Evolutionary conservation across 1,284 basidiomycete genomes (phyloP).

Genomic region (Ustilago hordei): DNA sequence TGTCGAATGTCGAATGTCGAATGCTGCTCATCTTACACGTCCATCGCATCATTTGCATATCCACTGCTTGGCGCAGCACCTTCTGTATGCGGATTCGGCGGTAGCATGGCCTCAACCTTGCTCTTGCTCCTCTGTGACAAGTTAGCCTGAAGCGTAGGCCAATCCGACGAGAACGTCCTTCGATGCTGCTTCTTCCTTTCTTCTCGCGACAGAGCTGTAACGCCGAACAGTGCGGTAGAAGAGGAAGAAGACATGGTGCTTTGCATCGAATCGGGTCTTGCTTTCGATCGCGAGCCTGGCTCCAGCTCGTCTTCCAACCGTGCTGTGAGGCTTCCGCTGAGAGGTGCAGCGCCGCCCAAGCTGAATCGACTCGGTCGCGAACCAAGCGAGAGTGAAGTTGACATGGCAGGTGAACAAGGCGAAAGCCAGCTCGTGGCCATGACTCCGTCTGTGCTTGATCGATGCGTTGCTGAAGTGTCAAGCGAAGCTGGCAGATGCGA

Average conservation of each 20-base stretch:
- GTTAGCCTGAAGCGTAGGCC: slow-evolving; percentile 45
- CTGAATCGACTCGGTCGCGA: slow-evolving; percentile 29
- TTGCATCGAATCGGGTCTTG: slow-evolving; percentile 46
- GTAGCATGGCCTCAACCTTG: slow-evolving; percentile 16
- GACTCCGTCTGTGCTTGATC: not conserved
- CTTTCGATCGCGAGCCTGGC: slow-evolving; percentile 6
- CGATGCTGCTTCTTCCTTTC: slow-evolving; percentile 55
- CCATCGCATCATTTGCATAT: slow-evolving; percentile 1
- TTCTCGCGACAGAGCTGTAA: slow-evolving; percentile 35
- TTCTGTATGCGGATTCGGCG: slow-evolving; percentile 1
- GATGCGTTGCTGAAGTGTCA: not conserved
- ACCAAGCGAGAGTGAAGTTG: slow-evolving; percentile 30
- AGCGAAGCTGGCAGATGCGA: slow-evolving; percentile 2
- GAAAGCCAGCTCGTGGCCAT: slow-evolving; percentile 15
- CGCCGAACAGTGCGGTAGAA: slow-evolving; percentile 44
- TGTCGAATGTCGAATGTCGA: not conserved
- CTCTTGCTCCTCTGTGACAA: slow-evolving; percentile 31
- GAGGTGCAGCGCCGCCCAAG: slow-evolving; percentile 18
- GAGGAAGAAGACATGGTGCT: slow-evolving; percentile 29
- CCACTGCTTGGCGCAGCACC: slow-evolving; percentile 1
- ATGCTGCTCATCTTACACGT: not conserved
- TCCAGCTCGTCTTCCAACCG: slow-evolving; percentile 11
- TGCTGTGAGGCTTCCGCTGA: slow-evolving; percentile 20
- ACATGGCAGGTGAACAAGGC: slow-evolving; percentile 27
- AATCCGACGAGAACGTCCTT: slow-evolving; percentile 52